phyloP scores from a whole-genome alignment of 2,329 filamentous ascomycete genomes.

The Emmonsiellopsis sp. region DNA sequence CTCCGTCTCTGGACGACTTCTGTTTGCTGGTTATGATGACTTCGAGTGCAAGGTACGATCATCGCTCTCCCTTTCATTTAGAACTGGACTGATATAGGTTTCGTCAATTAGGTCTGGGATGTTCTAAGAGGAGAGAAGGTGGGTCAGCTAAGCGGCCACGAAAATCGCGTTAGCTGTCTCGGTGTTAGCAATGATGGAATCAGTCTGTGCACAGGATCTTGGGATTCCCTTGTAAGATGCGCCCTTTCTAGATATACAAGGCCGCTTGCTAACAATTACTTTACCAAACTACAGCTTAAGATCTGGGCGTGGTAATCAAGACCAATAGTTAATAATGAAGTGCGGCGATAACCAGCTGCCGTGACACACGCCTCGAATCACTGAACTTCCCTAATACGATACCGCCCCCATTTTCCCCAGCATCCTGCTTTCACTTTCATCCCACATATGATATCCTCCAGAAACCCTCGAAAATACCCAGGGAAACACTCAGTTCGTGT shows the following conservation, averaged over 20 bases:
- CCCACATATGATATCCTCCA: background rate
- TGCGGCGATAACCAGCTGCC: background rate
- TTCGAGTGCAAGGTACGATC: constrained; percentile 94
- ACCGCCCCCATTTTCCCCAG: constrained; percentile 1
- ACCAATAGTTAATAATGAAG: constrained; percentile 7
- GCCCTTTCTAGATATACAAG: background rate
- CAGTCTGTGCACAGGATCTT: constrained; percentile 97
- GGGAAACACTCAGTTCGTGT: background rate
- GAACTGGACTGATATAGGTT: constrained; percentile 18
- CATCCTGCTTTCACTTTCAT: background rate
- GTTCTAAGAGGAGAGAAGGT: constrained; percentile 94
- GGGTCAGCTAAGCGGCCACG: constrained; percentile 90
- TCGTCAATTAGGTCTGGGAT: constrained; percentile 74
- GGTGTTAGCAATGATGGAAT: constrained; percentile 98
- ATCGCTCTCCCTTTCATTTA: background rate
- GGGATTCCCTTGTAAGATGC: constrained; percentile 85
- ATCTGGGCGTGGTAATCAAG: constrained; percentile 67
- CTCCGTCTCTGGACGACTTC: constrained; percentile 85
- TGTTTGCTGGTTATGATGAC: constrained; percentile 97
- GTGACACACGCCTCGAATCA: background rate
- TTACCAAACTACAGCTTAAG: constrained; percentile 54
- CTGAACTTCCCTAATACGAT: background rate
- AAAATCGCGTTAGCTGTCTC: constrained; percentile 97
- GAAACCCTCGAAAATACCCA: background rate
- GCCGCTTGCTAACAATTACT: constrained; percentile 12